phyloP scores from a whole-genome alignment of 139 green algal species.

The Chlorella sp. region DNA sequence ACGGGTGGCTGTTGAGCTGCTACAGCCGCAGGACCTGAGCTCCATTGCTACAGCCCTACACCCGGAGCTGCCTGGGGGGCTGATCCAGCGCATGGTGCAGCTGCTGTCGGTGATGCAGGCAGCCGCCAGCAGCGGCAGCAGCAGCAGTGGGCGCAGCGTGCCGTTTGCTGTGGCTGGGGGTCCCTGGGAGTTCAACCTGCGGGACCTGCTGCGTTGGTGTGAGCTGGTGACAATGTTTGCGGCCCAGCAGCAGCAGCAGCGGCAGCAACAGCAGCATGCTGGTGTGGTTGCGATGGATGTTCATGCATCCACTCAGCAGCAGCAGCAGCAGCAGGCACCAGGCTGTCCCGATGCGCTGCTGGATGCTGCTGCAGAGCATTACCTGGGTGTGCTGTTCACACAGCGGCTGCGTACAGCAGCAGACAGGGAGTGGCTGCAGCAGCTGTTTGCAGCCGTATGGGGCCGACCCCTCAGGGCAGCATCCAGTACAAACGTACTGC shows the following conservation, averaged over 20 bases:
- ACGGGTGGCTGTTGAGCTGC: conserved; percentile 68
- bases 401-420: conserved; percentile 68
- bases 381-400: conserved; percentile 68
- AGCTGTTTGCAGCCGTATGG: conserved; percentile 49
- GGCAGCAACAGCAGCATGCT: conserved; percentile 3
- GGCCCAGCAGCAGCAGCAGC: too few species aligned
- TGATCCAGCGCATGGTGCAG: conserved; percentile 70
- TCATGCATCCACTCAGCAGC: too few species aligned
- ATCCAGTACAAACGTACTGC: too few species aligned
- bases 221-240: conserved; percentile 48
- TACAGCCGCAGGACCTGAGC: conserved; percentile 68
- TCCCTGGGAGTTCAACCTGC: conserved; percentile 99
- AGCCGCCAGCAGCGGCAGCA: conserved; percentile 30
- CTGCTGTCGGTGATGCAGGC: conserved; percentile 66
- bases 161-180: conserved; percentile 68
- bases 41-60: conserved; percentile 72
- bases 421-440: conserved; percentile 50
- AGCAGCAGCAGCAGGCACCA: too few species aligned
- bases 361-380: conserved; percentile 54
- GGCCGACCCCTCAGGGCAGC: too few species aligned
- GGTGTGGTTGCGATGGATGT: too few species aligned
- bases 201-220: conserved; percentile 95
- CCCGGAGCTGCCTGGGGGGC: conserved; percentile 44
- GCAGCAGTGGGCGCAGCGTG: not conserved
- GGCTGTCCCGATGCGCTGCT: too few species aligned